Evolutionary conservation across 345 rosid species (phyloP).

Genomic region (Salix viminalis): DNA sequence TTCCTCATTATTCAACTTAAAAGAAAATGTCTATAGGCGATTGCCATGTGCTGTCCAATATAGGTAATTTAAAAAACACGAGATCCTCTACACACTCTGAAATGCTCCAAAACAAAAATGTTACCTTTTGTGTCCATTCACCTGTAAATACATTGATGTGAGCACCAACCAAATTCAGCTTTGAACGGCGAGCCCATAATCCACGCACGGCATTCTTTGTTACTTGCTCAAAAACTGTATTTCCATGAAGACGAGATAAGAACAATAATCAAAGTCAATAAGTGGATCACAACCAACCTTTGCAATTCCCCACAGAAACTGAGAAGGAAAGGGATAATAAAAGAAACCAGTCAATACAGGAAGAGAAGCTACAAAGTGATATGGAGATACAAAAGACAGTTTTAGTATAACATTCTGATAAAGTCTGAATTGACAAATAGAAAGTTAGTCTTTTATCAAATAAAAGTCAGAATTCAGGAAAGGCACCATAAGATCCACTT

Average conservation of each 20-base stretch:
- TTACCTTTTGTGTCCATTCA: conserved; percentile 99
- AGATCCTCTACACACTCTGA: background rate
- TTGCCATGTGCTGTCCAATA: background rate
- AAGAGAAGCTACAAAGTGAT: background rate
- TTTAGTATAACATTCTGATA: no score
- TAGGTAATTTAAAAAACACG: background rate
- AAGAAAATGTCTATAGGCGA: background rate
- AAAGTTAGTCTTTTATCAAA: no score
- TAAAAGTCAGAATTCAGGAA: no score
- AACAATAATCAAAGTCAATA: background rate
- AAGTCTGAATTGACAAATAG: no score
- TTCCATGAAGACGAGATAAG: conserved; percentile 12
- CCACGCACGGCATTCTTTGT: conserved; percentile 90
- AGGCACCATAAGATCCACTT: no score
- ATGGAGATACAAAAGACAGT: background rate
- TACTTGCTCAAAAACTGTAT: conserved; percentile 88
- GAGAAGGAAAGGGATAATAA: conserved; percentile 1
- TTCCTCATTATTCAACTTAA: background rate
- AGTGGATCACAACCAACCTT: background rate
- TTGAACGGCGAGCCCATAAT: conserved; percentile 95
- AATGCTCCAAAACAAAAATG: conserved; percentile 1
- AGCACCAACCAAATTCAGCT: conserved; percentile 88
- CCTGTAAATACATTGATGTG: conserved; percentile 99
- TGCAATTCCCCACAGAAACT: background rate
- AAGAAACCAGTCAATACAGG: conserved; percentile 1